Base-by-base conservation (phyloP, 2,329 filamentous ascomycete genomes). In the Colletotrichum paranaense region DNA sequence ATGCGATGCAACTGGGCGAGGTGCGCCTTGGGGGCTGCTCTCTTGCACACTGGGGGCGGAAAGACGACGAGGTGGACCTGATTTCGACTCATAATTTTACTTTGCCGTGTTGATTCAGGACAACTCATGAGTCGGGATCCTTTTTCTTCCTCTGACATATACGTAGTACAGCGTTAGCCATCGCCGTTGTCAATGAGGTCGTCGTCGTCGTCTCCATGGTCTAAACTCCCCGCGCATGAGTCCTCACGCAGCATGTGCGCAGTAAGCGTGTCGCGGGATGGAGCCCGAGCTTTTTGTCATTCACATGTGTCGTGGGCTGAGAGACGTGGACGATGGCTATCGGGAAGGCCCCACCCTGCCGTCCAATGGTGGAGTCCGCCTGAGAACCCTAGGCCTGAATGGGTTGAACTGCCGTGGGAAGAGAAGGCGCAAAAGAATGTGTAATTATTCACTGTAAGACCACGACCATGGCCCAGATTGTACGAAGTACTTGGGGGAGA, bases 231-330 rank as follows among this genome's bases (percentile, higher is more conserved):
- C 14, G 38, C 38, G 38, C 14, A 6, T 19, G 60, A 35, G 46
- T 16, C 14, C 35, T 8, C 24, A 2, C 5, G 32, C 32, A 35
- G 32, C 30, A 32, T 35, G 32, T 35, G 32, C 32, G 32, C 6
- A 8, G 12, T 19, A 3, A 35, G 30, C 26, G 46, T 46, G 58
- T 35, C 22, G 9, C 53, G 16, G 35, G 19, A 52, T 35, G 38
- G 32, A 26, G 62, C 8, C 19, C 19, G 62, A 56, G 70, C 30
- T 22, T 35, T 70, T 73, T 73, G 70, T 73, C 70, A 73, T 73
- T 70, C 46, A 66, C 67, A 70, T 73, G 70, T 73, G 70, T 73
- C 70, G 67, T 62, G 67, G 67, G 60, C 65, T 56, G 42, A 55
- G 70, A 55, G 55, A 65, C 60, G 60, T 28, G 28, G 46, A 70